A percentile compares a stretch with the other conserved stretches of the same genome.
Evolutionary conservation across 1,284 basidiomycete genomes (phyloP).

Genomic region (Puccinia hordei): DNA sequence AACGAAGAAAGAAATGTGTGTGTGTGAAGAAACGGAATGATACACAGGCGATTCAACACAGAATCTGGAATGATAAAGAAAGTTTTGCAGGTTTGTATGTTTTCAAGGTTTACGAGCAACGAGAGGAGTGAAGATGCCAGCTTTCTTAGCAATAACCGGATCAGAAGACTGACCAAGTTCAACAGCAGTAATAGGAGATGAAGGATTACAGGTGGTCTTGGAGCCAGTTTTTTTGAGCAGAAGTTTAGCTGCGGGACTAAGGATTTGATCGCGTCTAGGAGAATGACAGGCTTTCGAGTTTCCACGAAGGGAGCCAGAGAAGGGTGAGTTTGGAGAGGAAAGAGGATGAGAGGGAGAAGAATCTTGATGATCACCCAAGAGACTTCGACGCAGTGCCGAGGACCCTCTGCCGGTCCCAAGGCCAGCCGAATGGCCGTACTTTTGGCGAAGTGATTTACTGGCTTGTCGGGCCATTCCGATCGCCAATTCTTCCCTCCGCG

Average conservation of each 20-base stretch:
- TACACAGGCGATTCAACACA: too few relatives aligned
- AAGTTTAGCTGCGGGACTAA: slow-evolving; percentile 40
- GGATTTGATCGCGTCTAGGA: slow-evolving; percentile 30
- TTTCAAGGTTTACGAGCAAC: not conserved
- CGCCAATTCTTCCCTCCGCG: slow-evolving; percentile 73
- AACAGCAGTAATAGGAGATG: not conserved
- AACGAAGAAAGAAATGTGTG: too few relatives aligned
- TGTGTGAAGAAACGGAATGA: too few relatives aligned
- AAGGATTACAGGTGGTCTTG: not conserved
- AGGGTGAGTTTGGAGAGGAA: not conserved
- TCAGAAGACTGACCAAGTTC: not conserved
- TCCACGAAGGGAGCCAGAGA: too few relatives aligned
- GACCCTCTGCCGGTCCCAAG: not conserved
- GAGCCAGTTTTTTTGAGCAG: slow-evolving; percentile 28
- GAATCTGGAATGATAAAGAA: too few relatives aligned
- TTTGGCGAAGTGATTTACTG: slow-evolving; percentile 59
- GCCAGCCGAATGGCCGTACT: slow-evolving; percentile 16
- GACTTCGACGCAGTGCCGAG: not conserved
- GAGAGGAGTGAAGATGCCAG: not conserved
- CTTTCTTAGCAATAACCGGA: not conserved
- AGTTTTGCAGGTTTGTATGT: too few relatives aligned
- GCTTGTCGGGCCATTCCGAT: slow-evolving; percentile 71
- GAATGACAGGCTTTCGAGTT: not conserved
- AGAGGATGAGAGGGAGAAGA: not conserved
- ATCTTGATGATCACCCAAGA: not conserved